These are phyloP conservation scores for Bruguiera parviflora DNA, from an alignment of 345 rosid species.

Conservation along the genomic window DNA sequence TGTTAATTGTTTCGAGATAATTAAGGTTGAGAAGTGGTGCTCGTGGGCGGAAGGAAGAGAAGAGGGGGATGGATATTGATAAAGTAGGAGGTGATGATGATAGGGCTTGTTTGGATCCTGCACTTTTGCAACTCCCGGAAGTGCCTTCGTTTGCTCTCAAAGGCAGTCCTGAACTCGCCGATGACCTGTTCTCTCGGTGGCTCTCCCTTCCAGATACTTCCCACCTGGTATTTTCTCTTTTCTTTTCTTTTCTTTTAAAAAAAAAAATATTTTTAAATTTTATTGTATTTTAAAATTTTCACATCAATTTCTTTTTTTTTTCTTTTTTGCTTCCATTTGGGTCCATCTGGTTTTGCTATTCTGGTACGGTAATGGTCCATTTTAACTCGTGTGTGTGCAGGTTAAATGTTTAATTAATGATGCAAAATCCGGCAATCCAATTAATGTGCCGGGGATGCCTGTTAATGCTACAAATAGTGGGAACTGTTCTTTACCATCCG, in stretches of 20 bases:
- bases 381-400: conserved; percentile 3
- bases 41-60: no score
- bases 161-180: conserved; percentile 47
- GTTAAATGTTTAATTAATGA: conserved; percentile 26
- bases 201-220: conserved; percentile 71
- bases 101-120: conserved; percentile 49
- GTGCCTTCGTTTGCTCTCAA: conserved; percentile 55
- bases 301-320: neutral
- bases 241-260: neutral
- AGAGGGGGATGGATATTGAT: conserved; percentile 27
- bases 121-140: conserved; percentile 68
- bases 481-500: conserved; percentile 21
- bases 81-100: conserved; percentile 20
- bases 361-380: neutral
- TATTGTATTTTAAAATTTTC: neutral
- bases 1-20: neutral
- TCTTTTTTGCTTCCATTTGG: neutral
- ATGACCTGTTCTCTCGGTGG: conserved; percentile 74
- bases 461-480: conserved; percentile 2
- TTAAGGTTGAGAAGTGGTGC: neutral
- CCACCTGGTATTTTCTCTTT: conserved; percentile 51
- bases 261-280: neutral
- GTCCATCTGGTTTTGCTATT: neutral
- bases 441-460: conserved; percentile 4
- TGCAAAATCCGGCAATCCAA: conserved; percentile 22